Conservation (phyloP, 495 filamentous ascomycete genomes). For the Baudoinia panamericana region DNA sequence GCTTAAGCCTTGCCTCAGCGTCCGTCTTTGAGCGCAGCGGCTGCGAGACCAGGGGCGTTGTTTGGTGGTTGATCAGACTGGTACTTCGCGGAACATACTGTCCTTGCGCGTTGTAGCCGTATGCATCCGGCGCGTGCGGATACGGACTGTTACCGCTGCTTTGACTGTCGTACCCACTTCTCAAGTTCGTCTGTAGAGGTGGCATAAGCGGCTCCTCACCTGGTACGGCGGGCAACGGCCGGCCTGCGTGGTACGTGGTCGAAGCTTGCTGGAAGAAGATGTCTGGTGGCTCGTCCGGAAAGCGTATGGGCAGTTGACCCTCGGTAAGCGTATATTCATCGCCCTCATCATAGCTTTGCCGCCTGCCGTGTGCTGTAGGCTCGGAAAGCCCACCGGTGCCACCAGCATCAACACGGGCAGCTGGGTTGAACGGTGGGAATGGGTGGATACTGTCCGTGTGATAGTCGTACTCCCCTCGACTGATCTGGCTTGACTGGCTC, state of each 20-base stretch:
- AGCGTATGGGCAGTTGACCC: slow-evolving; percentile 32
- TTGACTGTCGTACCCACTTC: background rate
- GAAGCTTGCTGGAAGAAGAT: slow-evolving; percentile 89
- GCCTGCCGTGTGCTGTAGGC: slow-evolving; percentile 47
- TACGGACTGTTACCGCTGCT: background rate
- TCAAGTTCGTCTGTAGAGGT: slow-evolving; percentile 11
- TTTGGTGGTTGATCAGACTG: slow-evolving; percentile 68
- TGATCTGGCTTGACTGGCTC: slow-evolving; percentile 10
- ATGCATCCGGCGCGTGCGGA: slow-evolving; percentile 19
- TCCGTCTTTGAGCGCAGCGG: slow-evolving; percentile 91
- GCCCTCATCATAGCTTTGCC: slow-evolving; percentile 87
- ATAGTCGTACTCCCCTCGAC: slow-evolving; percentile 18
- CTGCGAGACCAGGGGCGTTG: slow-evolving; percentile 63
- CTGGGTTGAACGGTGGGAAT: slow-evolving; percentile 42
- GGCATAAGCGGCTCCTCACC: slow-evolving; percentile 20
- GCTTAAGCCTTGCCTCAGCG: slow-evolving; percentile 53
- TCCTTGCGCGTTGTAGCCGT: slow-evolving; percentile 4
- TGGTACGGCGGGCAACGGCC: slow-evolving; percentile 74
- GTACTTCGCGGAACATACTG: slow-evolving; percentile 65
- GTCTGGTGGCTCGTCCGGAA: slow-evolving; percentile 58
- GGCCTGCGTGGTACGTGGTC: slow-evolving; percentile 28
- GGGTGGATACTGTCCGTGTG: slow-evolving; percentile 40
- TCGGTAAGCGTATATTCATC: slow-evolving; percentile 54
- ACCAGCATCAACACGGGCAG: slow-evolving; percentile 59
- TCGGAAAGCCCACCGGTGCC: slow-evolving; percentile 76